A percentile compares a stretch with the other conserved stretches of the same genome.
These are phyloP conservation scores for Elsinoe fawcettii DNA, from an alignment of 2,329 filamentous ascomycete genomes.

Conservation along the genomic window DNA sequence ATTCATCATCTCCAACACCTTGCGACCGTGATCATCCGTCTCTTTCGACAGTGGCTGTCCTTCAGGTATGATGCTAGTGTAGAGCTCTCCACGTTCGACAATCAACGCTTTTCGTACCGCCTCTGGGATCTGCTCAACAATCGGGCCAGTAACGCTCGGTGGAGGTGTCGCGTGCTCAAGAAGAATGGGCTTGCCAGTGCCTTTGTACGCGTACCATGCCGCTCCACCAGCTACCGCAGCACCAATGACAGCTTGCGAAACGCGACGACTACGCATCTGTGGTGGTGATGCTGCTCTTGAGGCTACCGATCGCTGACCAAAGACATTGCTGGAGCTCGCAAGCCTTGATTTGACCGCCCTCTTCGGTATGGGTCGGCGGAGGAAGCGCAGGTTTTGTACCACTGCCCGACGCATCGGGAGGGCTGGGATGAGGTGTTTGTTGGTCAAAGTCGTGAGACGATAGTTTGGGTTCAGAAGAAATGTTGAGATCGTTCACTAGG, in stretches of 20 bases:
- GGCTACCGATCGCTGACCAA: slow-evolving; percentile 38
- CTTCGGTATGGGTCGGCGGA: slow-evolving; percentile 56
- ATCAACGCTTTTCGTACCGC: slow-evolving; percentile 61
- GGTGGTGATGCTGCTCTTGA: slow-evolving; percentile 38
- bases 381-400: slow-evolving; percentile 59
- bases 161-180: slow-evolving; percentile 13
- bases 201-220: slow-evolving; percentile 51
- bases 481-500: not conserved
- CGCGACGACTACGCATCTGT: slow-evolving; percentile 64
- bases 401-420: slow-evolving; percentile 66
- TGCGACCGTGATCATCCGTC: slow-evolving; percentile 73
- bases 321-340: slow-evolving; percentile 35
- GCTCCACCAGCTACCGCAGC: slow-evolving; percentile 64
- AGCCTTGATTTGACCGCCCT: slow-evolving; percentile 48
- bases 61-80: slow-evolving; percentile 76
- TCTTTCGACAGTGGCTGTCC: slow-evolving; percentile 83
- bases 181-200: slow-evolving; percentile 15
- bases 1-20: slow-evolving; percentile 91
- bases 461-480: not conserved
- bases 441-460: not conserved
- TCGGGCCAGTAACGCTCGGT: slow-evolving; percentile 15
- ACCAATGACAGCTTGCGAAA: slow-evolving; percentile 61
- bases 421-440: not conserved
- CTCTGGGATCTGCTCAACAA: slow-evolving; percentile 44
- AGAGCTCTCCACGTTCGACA: slow-evolving; percentile 83